These are phyloP conservation scores for Capsicum chinense DNA, from an alignment of 257 asterid species.

Conservation along the genomic window DNA sequence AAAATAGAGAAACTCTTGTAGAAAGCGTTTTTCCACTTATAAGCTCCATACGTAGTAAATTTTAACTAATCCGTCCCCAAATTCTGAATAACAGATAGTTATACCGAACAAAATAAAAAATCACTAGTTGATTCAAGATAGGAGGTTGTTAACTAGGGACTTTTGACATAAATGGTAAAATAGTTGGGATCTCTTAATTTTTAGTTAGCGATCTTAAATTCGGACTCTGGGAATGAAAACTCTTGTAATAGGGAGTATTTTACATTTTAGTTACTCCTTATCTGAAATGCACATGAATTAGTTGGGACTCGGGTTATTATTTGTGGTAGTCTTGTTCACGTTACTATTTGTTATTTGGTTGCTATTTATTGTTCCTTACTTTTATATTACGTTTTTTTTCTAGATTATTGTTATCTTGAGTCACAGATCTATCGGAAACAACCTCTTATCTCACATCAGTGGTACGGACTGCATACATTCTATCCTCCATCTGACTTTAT, in stretches of 20 bases:
- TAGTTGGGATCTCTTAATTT: background rate
- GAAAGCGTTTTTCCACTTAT: background rate
- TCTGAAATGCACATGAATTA: background rate
- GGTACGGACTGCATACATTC: no score
- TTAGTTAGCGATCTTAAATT: background rate
- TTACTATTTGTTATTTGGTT: no score
- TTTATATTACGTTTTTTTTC: no score
- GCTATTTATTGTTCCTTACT: no score
- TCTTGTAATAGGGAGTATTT: background rate
- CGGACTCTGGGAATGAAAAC: background rate
- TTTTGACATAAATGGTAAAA: background rate
- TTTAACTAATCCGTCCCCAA: rapidly evolving
- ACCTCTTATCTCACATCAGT: no score
- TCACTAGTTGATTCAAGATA: background rate
- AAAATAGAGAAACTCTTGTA: background rate
- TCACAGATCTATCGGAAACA: no score
- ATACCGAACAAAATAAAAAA: background rate
- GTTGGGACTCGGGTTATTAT: no score
- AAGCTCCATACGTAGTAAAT: background rate
- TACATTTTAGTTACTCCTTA: no score
- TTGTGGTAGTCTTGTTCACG: no score
- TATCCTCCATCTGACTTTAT: no score
- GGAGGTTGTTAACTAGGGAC: background rate
- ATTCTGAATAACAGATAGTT: background rate
- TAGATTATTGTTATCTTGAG: no score